A percentile compares a stretch with the other conserved stretches of the same genome.
These are phyloP conservation scores for Skeletonema costatum DNA, from an alignment of 108 stramenopile species.

Conservation along the genomic window DNA sequence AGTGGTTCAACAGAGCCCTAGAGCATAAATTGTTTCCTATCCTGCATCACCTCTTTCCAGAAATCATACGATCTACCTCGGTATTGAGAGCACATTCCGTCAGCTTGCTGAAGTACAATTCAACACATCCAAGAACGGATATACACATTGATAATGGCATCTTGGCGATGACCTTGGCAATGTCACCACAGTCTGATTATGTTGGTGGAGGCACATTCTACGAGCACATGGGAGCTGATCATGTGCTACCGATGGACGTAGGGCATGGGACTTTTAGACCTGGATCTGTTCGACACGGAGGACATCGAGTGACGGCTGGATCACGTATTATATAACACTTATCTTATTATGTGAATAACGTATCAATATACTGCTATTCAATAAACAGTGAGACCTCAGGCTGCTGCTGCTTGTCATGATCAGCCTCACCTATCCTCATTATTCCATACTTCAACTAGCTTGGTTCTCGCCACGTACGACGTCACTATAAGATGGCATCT, in stretches of 20 bases:
- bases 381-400: no score
- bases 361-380: no score
- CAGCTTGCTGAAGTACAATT: slow-evolving; percentile 63
- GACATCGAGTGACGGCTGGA: slow-evolving; percentile 53
- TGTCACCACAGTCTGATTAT: slow-evolving; percentile 50
- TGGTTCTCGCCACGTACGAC: no score
- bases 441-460: no score
- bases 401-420: no score
- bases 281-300: slow-evolving; percentile 67
- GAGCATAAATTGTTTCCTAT: slow-evolving; percentile 52
- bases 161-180: slow-evolving; percentile 65
- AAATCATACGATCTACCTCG: slow-evolving; percentile 50
- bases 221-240: slow-evolving; percentile 60
- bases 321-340: no score
- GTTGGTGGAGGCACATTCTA: slow-evolving; percentile 68
- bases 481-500: no score
- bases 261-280: slow-evolving; percentile 70
- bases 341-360: no score
- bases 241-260: slow-evolving; percentile 62
- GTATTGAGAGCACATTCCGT: slow-evolving; percentile 67
- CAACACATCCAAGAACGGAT: slow-evolving; percentile 69
- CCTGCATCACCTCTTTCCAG: slow-evolving; percentile 55
- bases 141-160: slow-evolving; percentile 76
- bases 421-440: no score
- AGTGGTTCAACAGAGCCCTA: slow-evolving; percentile 59